phyloP scores from a whole-genome alignment of 2,329 filamentous ascomycete genomes.

The Fusarium protoensiforme region DNA sequence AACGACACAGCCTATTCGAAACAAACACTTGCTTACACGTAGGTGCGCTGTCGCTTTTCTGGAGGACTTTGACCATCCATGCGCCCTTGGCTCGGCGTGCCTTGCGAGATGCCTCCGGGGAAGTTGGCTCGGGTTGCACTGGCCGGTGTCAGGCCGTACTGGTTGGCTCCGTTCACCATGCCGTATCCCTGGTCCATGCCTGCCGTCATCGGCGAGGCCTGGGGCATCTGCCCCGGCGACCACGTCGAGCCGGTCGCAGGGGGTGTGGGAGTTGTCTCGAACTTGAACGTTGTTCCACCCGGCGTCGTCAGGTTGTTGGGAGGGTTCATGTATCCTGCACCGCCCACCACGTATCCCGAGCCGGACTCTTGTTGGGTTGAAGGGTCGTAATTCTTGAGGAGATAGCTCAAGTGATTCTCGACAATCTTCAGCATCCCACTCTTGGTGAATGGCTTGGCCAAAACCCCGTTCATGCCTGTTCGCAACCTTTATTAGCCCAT shows the following conservation, averaged over 20 bases:
- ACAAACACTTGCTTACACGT: slow-evolving; percentile 31
- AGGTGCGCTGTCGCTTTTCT: slow-evolving; percentile 63
- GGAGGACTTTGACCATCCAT: slow-evolving; percentile 57
- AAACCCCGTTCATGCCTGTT: slow-evolving; percentile 95
- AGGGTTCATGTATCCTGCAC: slow-evolving; percentile 50
- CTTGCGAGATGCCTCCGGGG: slow-evolving; percentile 37
- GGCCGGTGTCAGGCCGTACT: slow-evolving; percentile 50
- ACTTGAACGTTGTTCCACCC: slow-evolving; percentile 54
- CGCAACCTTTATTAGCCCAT: slow-evolving; percentile 20
- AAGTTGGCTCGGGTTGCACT: slow-evolving; percentile 45
- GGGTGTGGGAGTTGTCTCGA: slow-evolving; percentile 67
- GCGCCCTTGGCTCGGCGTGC: slow-evolving; percentile 37
- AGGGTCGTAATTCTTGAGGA: slow-evolving; percentile 73
- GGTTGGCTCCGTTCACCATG: slow-evolving; percentile 55
- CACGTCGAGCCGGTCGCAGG: slow-evolving; percentile 60
- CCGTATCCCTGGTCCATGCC: slow-evolving; percentile 60
- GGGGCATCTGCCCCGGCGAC: slow-evolving; percentile 64
- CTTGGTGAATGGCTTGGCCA: slow-evolving; percentile 96
- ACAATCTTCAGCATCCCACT: slow-evolving; percentile 87
- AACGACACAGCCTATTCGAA: slow-evolving; percentile 1
- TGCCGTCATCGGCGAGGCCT: slow-evolving; percentile 56
- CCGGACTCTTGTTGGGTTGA: slow-evolving; percentile 56
- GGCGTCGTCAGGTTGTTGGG: slow-evolving; percentile 40
- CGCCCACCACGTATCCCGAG: slow-evolving; percentile 48
- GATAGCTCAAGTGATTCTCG: slow-evolving; percentile 86